These are phyloP conservation scores for Fusarium clavum DNA, from an alignment of 2,329 filamentous ascomycete species.

Conservation along the genomic window DNA sequence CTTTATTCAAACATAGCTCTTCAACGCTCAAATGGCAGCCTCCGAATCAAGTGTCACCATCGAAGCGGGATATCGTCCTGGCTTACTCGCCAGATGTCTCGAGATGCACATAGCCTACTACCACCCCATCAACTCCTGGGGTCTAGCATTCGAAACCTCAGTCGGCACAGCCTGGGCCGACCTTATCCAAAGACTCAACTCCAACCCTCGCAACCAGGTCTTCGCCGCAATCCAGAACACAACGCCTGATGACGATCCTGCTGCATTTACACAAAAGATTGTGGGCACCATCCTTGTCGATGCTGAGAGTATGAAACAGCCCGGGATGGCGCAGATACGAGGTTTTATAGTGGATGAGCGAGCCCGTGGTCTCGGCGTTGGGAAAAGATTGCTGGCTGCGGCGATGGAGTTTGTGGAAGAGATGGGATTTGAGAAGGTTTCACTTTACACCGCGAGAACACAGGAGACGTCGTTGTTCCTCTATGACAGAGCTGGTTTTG, in stretches of 20 bases:
- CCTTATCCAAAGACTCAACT: slow-evolving; percentile 22
- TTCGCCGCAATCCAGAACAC: slow-evolving; percentile 14
- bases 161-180: slow-evolving; percentile 30
- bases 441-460: slow-evolving; percentile 4
- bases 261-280: slow-evolving; percentile 12
- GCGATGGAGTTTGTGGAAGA: slow-evolving; percentile 28
- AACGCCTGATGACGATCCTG: fast-evolving
- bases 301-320: slow-evolving; percentile 4
- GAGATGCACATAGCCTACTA: slow-evolving; percentile 37
- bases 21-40: neutral
- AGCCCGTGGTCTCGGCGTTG: slow-evolving; percentile 21
- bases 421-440: slow-evolving; percentile 15
- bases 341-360: slow-evolving; percentile 34
- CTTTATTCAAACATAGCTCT: neutral
- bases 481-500: slow-evolving; percentile 18
- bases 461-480: slow-evolving; percentile 17
- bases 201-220: slow-evolving; percentile 25
- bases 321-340: slow-evolving; percentile 21
- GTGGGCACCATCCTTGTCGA: slow-evolving; percentile 26
- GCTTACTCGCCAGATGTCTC: slow-evolving; percentile 26
- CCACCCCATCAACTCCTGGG: slow-evolving; percentile 27
- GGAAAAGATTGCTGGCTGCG: slow-evolving; percentile 4
- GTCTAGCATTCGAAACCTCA: slow-evolving; percentile 19
- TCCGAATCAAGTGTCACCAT: neutral
- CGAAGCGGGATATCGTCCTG: slow-evolving; percentile 28